These are phyloP conservation scores for Cocos nucifera DNA, from an alignment of 176 grass and related monocot genomes.

Conservation along the genomic window DNA sequence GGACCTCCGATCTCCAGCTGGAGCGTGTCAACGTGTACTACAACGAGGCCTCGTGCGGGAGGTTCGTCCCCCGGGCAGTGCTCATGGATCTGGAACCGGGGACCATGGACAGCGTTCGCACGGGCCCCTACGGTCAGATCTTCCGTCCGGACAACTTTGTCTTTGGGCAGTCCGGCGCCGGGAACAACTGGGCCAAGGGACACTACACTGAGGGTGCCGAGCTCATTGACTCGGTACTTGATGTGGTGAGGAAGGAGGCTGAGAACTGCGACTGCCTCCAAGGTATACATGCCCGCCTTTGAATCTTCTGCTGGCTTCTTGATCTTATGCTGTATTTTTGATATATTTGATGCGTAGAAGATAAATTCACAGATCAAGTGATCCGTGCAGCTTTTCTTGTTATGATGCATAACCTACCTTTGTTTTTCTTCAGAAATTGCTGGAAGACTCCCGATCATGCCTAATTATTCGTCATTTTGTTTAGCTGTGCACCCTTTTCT, in stretches of 20 bases:
- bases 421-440: too few species aligned
- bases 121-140: conserved; percentile 59
- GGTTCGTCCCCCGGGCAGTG: conserved; percentile 59
- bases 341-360: too few species aligned
- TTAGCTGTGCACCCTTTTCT: too few species aligned
- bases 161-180: conserved; percentile 65
- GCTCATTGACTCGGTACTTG: conserved; percentile 62
- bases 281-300: conserved; percentile 21
- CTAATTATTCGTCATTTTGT: too few species aligned
- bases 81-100: conserved; percentile 85
- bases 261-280: conserved; percentile 77
- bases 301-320: too few species aligned
- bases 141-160: conserved; percentile 69
- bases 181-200: conserved; percentile 64
- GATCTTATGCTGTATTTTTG: too few species aligned
- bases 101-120: conserved; percentile 68
- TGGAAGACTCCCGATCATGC: too few species aligned
- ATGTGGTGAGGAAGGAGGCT: conserved; percentile 75
- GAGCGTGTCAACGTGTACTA: conserved; percentile 84
- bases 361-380: too few species aligned
- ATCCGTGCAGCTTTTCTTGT: too few species aligned
- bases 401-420: too few species aligned
- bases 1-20: conserved; percentile 51
- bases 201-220: conserved; percentile 71
- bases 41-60: conserved; percentile 59